A percentile compares a stretch with the other conserved stretches of the same genome.
Conservation (phyloP, 176 grass and related monocot genomes). For the Carex cristatella region DNA sequence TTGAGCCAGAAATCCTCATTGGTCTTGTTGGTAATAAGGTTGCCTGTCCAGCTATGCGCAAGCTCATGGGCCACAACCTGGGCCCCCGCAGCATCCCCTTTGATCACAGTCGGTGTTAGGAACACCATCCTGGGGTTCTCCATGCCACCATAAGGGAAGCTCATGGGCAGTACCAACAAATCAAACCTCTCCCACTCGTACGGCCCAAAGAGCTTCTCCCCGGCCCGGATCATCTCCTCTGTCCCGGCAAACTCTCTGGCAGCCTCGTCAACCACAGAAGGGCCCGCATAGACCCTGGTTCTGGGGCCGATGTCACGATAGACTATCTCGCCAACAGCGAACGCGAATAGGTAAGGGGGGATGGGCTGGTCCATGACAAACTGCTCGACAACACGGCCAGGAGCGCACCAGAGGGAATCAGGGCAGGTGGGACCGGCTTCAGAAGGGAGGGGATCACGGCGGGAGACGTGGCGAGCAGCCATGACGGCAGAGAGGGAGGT, state of each 20-base stretch:
- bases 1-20: constrained; percentile 98
- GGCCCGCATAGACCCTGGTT: constrained; percentile 73
- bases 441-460: constrained; percentile 42
- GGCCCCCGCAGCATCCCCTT: constrained; percentile 66
- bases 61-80: constrained; percentile 91
- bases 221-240: constrained; percentile 83
- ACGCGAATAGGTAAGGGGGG: constrained; percentile 91
- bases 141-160: constrained; percentile 92
- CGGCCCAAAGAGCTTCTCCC: constrained; percentile 71
- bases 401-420: constrained; percentile 62
- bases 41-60: constrained; percentile 88
- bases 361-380: constrained; percentile 88
- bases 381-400: constrained; percentile 64
- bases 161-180: constrained; percentile 75
- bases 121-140: constrained; percentile 97
- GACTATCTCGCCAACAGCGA: constrained; percentile 63
- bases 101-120: constrained; percentile 71
- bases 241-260: constrained; percentile 81
- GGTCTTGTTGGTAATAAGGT: constrained; percentile 94
- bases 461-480: constrained; percentile 51
- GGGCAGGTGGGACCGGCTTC: constrained; percentile 48
- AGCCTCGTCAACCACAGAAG: constrained; percentile 51
- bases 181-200: constrained; percentile 96
- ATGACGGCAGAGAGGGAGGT: constrained; percentile 66
- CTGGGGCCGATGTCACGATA: constrained; percentile 69